Conservation (phyloP, 1,139 yeast genomes). For the Oligophagozyma castellii region DNA sequence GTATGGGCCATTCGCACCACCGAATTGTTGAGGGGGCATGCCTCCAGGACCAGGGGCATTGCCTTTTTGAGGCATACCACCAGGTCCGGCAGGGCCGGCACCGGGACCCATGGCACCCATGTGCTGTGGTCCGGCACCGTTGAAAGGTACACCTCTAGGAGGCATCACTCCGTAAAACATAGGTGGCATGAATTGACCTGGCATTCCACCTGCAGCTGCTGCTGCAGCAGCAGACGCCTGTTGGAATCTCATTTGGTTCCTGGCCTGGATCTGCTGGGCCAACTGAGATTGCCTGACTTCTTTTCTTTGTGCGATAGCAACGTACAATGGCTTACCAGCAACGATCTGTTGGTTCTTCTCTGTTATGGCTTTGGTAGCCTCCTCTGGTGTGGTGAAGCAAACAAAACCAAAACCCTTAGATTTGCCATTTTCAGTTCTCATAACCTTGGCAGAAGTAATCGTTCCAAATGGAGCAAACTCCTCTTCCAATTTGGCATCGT, state of each 20-base stretch:
- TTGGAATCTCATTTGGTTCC: conserved; percentile 97
- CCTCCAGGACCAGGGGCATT: conserved; percentile 27
- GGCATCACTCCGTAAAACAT: conserved; percentile 76
- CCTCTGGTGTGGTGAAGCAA: conserved; percentile 95
- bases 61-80: conserved; percentile 15
- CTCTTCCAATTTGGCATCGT: conserved; percentile 83
- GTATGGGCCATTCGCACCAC: conserved; percentile 53
- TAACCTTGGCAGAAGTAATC: conserved; percentile 92
- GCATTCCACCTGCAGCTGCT: conserved; percentile 46
- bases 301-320: conserved; percentile 97
- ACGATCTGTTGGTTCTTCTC: conserved; percentile 98
- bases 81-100: conserved; percentile 65
- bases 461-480: conserved; percentile 90
- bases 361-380: conserved; percentile 96
- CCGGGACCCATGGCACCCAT: conserved; percentile 34
- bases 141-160: conserved; percentile 81
- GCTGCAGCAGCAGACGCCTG: conserved; percentile 68
- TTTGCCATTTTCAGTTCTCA: conserved; percentile 90
- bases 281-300: conserved; percentile 96
- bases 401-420: conserved; percentile 98
- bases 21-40: conserved; percentile 9
- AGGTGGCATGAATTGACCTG: conserved; percentile 93
- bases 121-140: conserved; percentile 83
- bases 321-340: conserved; percentile 92
- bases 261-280: conserved; percentile 95